Evolutionary conservation across 2,329 filamentous ascomycete species (phyloP).

Genomic region (Calonectria crousiana): DNA sequence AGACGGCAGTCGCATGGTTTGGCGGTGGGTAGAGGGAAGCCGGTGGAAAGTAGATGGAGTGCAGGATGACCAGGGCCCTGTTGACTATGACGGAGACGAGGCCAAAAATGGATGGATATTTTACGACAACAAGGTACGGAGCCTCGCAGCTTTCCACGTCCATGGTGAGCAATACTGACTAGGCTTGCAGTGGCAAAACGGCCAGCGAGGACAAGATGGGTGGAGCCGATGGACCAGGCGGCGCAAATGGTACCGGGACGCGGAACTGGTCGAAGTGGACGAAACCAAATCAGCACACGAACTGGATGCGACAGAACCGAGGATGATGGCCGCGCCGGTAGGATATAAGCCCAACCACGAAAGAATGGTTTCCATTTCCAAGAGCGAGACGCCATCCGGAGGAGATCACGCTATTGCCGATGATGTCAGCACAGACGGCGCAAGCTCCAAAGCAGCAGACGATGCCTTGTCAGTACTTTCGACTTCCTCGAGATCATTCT

Average conservation of each 20-base stretch:
- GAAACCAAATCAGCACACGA: conserved; percentile 49
- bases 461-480: conserved; percentile 61
- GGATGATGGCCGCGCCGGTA: conserved; percentile 41
- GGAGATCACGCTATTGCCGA: conserved; percentile 43
- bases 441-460: conserved; percentile 49
- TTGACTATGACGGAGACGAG: conserved; percentile 68
- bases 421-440: conserved; percentile 41
- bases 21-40: conserved; percentile 86
- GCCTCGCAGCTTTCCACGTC: no score
- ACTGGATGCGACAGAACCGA: conserved; percentile 52
- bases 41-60: conserved; percentile 90
- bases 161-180: conserved; percentile 16
- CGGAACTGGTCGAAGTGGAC: conserved; percentile 86
- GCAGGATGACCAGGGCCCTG: conserved; percentile 58
- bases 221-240: conserved; percentile 96
- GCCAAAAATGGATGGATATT: conserved; percentile 91
- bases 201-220: conserved; percentile 85
- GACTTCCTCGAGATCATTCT: conserved; percentile 61
- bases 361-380: conserved; percentile 50
- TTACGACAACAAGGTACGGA: conserved; percentile 90
- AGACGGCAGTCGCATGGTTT: conserved; percentile 67
- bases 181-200: conserved; percentile 83
- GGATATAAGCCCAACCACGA: conserved; percentile 53
- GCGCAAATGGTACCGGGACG: conserved; percentile 96
- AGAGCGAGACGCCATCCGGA: conserved; percentile 37